A percentile compares a stretch with the other conserved stretches of the same genome.
These are phyloP conservation scores for Penicillium sumatraense DNA, from an alignment of 2,329 filamentous ascomycete genomes.

Conservation along the genomic window DNA sequence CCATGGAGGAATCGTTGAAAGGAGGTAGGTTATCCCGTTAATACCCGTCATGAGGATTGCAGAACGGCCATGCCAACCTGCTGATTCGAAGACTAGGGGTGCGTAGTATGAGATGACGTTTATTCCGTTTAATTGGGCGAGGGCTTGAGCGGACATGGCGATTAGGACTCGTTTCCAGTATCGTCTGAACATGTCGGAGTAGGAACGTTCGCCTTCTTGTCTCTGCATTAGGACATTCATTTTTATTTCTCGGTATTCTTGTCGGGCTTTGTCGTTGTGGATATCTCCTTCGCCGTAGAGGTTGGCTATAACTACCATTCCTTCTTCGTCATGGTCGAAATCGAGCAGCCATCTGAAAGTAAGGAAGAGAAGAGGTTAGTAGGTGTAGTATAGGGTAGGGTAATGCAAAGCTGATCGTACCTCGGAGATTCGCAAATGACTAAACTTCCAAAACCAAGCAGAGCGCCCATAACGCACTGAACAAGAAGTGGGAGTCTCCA, in stretches of 20 bases:
- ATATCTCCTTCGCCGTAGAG: conserved; percentile 95
- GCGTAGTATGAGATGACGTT: conserved; percentile 99
- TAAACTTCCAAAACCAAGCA: conserved; percentile 83
- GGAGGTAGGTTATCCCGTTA: conserved; percentile 87
- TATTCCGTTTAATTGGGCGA: conserved; percentile 97
- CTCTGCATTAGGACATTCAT: conserved; percentile 93
- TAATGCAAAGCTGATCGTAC: conserved; percentile 54
- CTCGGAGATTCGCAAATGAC: conserved; percentile 95
- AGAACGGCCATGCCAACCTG: conserved; percentile 89
- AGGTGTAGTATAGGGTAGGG: background rate
- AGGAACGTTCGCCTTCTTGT: conserved; percentile 92
- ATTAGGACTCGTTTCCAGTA: conserved; percentile 94
- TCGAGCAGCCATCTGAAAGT: conserved; percentile 86
- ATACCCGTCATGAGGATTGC: conserved; percentile 97
- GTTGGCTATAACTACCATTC: conserved; percentile 97
- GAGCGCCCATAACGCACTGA: conserved; percentile 91
- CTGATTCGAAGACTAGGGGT: conserved; percentile 92
- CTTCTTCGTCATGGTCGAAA: conserved; percentile 97
- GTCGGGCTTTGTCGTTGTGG: conserved; percentile 86
- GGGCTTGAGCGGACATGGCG: conserved; percentile 95
- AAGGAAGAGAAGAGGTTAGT: conserved; percentile 7
- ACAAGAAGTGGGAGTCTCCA: conserved; percentile 90
- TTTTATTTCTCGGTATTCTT: conserved; percentile 98
- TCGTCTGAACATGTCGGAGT: conserved; percentile 90
- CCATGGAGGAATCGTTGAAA: conserved; percentile 94